Evolutionary conservation across 257 asterid genomes (phyloP), one percentile per base, ranked within the genome.

Genomic region (Lycium barbarum): DNA sequence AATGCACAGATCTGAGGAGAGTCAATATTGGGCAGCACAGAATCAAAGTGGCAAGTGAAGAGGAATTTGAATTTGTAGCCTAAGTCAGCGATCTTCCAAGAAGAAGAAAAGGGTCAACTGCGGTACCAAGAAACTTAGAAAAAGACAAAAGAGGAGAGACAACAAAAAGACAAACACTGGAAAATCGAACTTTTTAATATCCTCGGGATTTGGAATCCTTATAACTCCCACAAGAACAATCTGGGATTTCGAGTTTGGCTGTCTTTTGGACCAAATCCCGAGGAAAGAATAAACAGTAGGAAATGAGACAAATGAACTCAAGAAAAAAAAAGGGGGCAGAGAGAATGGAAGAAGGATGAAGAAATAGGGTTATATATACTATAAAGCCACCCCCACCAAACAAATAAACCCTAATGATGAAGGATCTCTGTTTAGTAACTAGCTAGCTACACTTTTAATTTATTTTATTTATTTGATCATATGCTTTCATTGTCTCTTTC

Each of bases 331-430:
- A 33, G 26, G 22, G 45, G 26, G n/a, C 45, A 86, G 85, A 76
- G 63, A 76, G 82, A 89, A 84, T 86, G 91, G 88, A 86, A 86
- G 84, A 81, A 66, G 55, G 88, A 84, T 45, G 83, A 84, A 84
- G 54, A 61, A 84, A 87, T 35, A 84, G 86, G 86, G 84, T 83
- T 90, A 89, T 86, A 89, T 91, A 91, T 40, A 40, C 4, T 40
- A 40, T 40, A 84, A 68, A 82, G 26, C 84, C 62, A n/a, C 35
- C 84, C 81, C 65, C 70, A 76, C 82, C 82, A 76, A 76, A 53
- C 82, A 76, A 76, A 76, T 76, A 93, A 88, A 91, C 93, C 95
- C 94, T 91, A 93, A 94, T 94, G 91, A 92, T 90, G 88, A 89
- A 87, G 91, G 85, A 59, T 76, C 47, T 53, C 47, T 53, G 63